Evolutionary conservation across 306 rosid genomes (phyloP), one percentile per base, ranked within the genome.

Genomic region (Potentilla sterilis): DNA sequence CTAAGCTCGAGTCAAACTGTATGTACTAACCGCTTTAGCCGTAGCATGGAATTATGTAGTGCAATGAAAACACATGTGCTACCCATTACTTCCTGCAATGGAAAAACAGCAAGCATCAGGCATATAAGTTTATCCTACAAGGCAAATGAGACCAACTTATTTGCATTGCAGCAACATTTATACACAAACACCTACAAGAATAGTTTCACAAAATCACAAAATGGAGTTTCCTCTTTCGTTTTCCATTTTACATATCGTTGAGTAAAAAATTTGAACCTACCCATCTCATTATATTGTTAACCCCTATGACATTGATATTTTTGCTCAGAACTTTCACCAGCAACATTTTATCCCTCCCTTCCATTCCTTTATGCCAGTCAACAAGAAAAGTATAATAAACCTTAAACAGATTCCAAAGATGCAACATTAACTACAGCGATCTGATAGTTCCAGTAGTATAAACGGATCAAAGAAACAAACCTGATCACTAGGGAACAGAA

Each of bases 401-500:
- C 13, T 19, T 12, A 4, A 52, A 37, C 11, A 37, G 13, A 8
- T 48, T 8, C 35, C 37, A 54, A 7, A 18, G 58, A 71, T 11
- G n/a, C 44, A 72, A 52, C n/a, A 37, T 12, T 6, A 37, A 12
- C 62, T 14, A 19, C 4, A 35, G 44, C 40, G 4, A 51, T 28
- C n/a, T 51, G 62, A 35, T 28, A 34, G 41, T 35, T 51, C 42
- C 62, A 49, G 64, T 35, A 35, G 19, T 11, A 19, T 0, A 5
- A 5, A 43, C 22, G 19, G 78, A 13, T 47, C 19, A 10, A 75
- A 63, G 70, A 74, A 47, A 47, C 28, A 48, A 70, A 92, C 98
- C 98, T 94, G 93, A 35, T 94, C 88, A 66, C 83, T 88, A 5
- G 98, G 98, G 70, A 83, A 92, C 70, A 94, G 81, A 81, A 94